Percentiles rank a stretch among this genome's conserved stretches.
phyloP scores from a whole-genome alignment of 2,329 filamentous ascomycete species.

The Phialophora expanda region DNA sequence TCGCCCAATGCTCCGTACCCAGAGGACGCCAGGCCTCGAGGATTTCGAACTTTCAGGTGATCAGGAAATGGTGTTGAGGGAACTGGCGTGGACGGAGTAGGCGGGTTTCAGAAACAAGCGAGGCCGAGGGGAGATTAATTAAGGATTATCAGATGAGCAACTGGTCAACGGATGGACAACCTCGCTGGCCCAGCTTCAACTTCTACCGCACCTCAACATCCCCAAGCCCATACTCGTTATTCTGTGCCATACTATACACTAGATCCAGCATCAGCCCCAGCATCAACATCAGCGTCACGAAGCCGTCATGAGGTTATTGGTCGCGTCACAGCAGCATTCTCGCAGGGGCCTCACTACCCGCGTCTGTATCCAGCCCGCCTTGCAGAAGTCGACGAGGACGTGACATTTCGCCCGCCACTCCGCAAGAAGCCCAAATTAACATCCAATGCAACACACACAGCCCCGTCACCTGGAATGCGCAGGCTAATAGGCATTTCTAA shows the following conservation, averaged over 20 bases:
- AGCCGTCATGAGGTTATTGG: constrained; percentile 23
- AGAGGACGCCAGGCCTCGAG: not conserved
- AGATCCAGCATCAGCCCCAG: constrained; percentile 1
- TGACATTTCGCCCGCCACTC: constrained; percentile 32
- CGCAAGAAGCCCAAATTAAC: constrained; percentile 37
- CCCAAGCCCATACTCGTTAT: not conserved
- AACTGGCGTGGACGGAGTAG: constrained; percentile 5
- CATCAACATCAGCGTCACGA: not conserved
- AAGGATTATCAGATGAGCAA: constrained; percentile 21
- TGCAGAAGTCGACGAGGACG: constrained; percentile 23
- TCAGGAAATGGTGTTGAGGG: constrained; percentile 2
- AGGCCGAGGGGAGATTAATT: constrained; percentile 25
- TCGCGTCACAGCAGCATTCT: constrained; percentile 21
- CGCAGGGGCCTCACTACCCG: constrained; percentile 19
- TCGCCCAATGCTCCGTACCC: not conserved
- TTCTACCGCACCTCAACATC: constrained; percentile 7
- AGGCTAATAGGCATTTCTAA: constrained; percentile 26
- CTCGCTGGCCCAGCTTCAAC: constrained; percentile 13
- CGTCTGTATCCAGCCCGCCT: constrained; percentile 28
- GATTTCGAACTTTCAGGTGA: not conserved
- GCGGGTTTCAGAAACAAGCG: constrained; percentile 33
- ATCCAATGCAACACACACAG: constrained; percentile 13
- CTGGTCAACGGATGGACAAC: constrained; percentile 6
- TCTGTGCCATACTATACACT: constrained; percentile 22
- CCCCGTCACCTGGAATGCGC: constrained; percentile 28